Percentiles rank a stretch among this genome's conserved stretches.
Conservation (phyloP, 1,284 basidiomycete species). For the Afroboletus lepidellus region DNA sequence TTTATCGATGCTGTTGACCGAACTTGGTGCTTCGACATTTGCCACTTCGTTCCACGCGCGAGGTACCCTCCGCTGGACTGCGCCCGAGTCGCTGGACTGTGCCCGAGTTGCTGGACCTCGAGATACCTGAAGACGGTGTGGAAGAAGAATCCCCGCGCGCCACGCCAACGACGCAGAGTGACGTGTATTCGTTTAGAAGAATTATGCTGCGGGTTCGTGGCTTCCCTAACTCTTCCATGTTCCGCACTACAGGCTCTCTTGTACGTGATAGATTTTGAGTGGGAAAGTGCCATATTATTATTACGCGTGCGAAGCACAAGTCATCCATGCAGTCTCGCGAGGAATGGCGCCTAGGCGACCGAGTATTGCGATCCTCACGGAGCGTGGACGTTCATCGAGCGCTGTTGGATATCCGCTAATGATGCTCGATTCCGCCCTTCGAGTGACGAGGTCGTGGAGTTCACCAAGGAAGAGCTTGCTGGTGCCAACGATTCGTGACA, state of each 20-base stretch:
- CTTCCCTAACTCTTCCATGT: too few species aligned
- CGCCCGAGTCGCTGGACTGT: conserved; percentile 34
- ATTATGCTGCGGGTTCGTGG: not conserved
- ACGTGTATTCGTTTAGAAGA: not conserved
- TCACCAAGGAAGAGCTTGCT: conserved; percentile 3
- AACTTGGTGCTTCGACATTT: not conserved
- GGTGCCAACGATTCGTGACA: not conserved
- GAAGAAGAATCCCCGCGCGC: not conserved
- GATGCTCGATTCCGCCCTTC: conserved; percentile 2
- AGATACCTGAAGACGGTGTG: not conserved
- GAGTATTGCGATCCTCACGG: conserved; percentile 2
- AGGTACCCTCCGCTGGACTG: conserved; percentile 25
- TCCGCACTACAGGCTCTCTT: too few species aligned
- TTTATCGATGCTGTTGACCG: not conserved
- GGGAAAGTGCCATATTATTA: conserved; percentile 15
- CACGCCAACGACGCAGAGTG: not conserved
- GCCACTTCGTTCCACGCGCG: not conserved
- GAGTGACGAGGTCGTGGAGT: conserved; percentile 2
- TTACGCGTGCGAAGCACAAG: conserved; percentile 7
- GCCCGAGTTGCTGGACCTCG: conserved; percentile 29
- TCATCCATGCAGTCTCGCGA: conserved; percentile 14
- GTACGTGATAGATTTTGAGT: conserved; percentile 3
- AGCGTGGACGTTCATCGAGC: conserved; percentile 3
- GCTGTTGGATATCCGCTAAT: conserved; percentile 8
- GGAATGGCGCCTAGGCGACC: conserved; percentile 10